Base-by-base conservation (phyloP, 768 basidiomycete species). In the Sarcomyxa edulis region DNA sequence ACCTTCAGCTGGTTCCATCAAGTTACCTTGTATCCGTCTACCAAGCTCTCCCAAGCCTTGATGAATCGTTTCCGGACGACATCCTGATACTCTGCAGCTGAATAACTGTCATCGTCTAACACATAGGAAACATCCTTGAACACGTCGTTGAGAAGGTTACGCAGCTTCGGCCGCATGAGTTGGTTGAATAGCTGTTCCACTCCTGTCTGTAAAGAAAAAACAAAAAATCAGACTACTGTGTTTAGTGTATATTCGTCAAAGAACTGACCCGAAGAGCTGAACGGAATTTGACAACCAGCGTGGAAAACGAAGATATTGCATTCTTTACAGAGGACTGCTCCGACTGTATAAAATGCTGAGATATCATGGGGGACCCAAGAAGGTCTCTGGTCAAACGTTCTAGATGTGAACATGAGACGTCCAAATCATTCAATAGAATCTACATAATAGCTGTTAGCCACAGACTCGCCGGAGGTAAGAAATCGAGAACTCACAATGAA, bases 101-200 rank as follows among this genome's bases (percentile, higher is more conserved):
- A 66, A 54, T 95, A 98, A 0, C 66, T 66, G 43, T 96, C 92
- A 37, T 98, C 95, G 51, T 96, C 92, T 10, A 98, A 66, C 16
- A 86, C 58, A 54, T 99, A 98, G 4, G 79, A 78, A 6, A 92
- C 74, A 46, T 94, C 94, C 54, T 84, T 92, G 62, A 95, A 96
- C 6, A 92, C 76, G 44, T 98, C 96, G 5, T 78, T 62, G 32
- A 97, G 71, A 32, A 98, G 67, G 24, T 77, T 85, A 18, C 96
- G 80, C 33, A 99, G 59, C 42, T 81, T 82, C 0, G 96, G 94
- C 14, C 94, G 76, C 50, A 94, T 73, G 7, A 97, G 69, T 54
- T 98, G 95, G 50, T 93, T 97, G 69, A 98, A 97, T 25, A 98
- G 68, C 50, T 95, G 91, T 49, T 99, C 96, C 19, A 96, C 66